phyloP scores from a whole-genome alignment of 208 protist genomes.

The Wallacemonas sp. region DNA sequence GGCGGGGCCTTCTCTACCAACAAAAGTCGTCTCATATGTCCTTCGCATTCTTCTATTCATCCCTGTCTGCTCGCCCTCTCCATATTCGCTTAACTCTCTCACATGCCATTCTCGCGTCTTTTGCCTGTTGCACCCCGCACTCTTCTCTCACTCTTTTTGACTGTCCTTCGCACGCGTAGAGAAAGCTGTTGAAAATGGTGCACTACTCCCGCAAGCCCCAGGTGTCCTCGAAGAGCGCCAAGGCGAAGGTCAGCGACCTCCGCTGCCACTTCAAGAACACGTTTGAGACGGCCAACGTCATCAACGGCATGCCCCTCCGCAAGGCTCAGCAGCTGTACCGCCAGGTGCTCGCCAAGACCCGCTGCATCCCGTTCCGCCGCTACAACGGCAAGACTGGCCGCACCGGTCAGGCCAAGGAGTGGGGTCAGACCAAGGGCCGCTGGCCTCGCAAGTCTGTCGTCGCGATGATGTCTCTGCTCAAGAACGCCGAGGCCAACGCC shows the following conservation, averaged over 20 bases:
- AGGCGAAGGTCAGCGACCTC: constrained; percentile 89
- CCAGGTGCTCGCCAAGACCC: constrained; percentile 93
- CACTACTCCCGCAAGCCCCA: constrained; percentile 92
- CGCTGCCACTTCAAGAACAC: constrained; percentile 95
- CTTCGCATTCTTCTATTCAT: neutral
- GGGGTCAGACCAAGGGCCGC: constrained; percentile 90
- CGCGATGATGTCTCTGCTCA: constrained; percentile 88
- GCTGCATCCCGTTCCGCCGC: constrained; percentile 94
- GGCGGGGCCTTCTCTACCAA: too few species aligned
- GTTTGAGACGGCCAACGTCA: constrained; percentile 90
- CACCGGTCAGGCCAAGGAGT: constrained; percentile 92
- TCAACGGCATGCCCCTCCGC: constrained; percentile 91
- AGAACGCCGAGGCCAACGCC: constrained; percentile 93
- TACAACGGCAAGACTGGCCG: constrained; percentile 93
- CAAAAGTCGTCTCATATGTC: too few species aligned
- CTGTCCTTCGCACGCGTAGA: constrained; percentile 11
- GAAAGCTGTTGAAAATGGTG: constrained; percentile 55
- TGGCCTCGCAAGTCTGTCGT: constrained; percentile 95
- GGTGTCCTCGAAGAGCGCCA: constrained; percentile 84
- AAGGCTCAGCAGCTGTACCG: constrained; percentile 93
- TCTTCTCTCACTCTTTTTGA: constrained; percentile 23
- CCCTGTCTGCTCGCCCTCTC: neutral
- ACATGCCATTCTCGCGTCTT: neutral
- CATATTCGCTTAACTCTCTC: neutral
- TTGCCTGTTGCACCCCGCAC: constrained; percentile 1